Evolutionary conservation across 495 filamentous ascomycete species (phyloP), one percentile per base, ranked within the genome.

Genomic region (Parachaetomium inaequale): DNA sequence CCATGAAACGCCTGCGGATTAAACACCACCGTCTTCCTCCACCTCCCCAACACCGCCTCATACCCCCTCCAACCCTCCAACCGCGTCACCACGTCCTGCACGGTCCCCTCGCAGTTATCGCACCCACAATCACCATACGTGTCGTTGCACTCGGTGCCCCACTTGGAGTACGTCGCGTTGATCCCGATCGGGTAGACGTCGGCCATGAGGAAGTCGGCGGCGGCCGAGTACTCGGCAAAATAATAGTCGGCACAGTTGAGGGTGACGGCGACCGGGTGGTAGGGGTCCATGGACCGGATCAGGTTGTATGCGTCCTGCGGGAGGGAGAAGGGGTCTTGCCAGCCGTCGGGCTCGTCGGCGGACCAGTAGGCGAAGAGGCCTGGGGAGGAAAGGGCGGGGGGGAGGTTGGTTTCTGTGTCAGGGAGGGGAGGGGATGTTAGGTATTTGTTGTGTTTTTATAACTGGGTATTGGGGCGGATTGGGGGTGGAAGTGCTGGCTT

Each of bases 51-150:
- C 68, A 70, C 75, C 0, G 32, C 23, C 62, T 82, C 79, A 64
- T 84, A 86, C 2, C 28, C 26, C 3, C 71, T 63, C 25, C 83
- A 74, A 12, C 68, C 70, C 55, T 88, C 84, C 3, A 88, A 70
- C 0, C 86, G 79, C 2, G 62, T 56, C 0, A 78, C 66, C 14
- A 89, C 82, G 66, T 90, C 87, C 5, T 75, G 72, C 21, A 89
- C 74, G 6, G 66, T 63, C 7, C 85, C 84, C 0, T 65, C 57
- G 68, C 87, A 91, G 68, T 87, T 82, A 66, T 91, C 88, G 72
- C 88, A 90, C 31, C 87, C 88, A 68, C 87, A 90, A 71, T 85
- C 84, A 47, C 88, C 88, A 42, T 88, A 84, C 0, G 87, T 89
- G 0, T 72, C 51, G 63, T 89, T 90, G 68, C 86, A 89, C 0